These are phyloP conservation scores for Pontederia paniculata DNA, from an alignment of 176 grass and related monocot genomes.

Conservation along the genomic window DNA sequence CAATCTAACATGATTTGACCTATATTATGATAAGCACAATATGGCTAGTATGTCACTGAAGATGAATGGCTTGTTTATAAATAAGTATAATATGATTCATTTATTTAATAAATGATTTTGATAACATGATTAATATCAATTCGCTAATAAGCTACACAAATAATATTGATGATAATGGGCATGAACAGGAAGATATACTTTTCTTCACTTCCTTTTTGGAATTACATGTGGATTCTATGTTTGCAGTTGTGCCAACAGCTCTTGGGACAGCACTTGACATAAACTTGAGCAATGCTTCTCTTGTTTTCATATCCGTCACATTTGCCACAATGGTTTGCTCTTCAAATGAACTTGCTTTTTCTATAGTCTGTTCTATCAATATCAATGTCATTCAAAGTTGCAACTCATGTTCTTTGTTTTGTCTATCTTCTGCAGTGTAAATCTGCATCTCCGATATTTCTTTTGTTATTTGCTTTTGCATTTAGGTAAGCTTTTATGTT, in stretches of 20 bases:
- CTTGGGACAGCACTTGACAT: conserved; percentile 92
- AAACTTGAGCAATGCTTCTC: conserved; percentile 96
- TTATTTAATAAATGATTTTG: too few relatives aligned
- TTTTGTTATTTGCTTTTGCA: conserved; percentile 92
- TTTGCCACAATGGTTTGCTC: conserved; percentile 96
- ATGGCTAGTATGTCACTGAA: too few relatives aligned
- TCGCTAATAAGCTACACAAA: too few relatives aligned
- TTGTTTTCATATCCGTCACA: conserved; percentile 95
- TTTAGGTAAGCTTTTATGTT: conserved; percentile 59
- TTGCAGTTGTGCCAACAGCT: conserved; percentile 94
- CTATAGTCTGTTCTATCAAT: background rate
- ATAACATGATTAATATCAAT: too few relatives aligned
- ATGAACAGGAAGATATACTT: too few relatives aligned
- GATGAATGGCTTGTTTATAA: too few relatives aligned
- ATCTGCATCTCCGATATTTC: conserved; percentile 95
- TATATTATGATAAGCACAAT: too few relatives aligned
- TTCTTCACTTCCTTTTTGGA: too few relatives aligned
- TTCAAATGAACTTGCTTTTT: background rate
- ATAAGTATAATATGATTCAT: too few relatives aligned
- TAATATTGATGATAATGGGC: too few relatives aligned
- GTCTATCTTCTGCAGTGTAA: conserved; percentile 71
- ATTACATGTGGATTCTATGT: background rate
- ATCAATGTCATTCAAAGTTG: conserved; percentile 11
- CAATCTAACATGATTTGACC: too few relatives aligned
- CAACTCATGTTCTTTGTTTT: conserved; percentile 19